Evolutionary conservation across 1,139 yeast species (phyloP), one percentile per base, ranked within the genome.

Genomic region (Debaryomycetaceae sp.): DNA sequence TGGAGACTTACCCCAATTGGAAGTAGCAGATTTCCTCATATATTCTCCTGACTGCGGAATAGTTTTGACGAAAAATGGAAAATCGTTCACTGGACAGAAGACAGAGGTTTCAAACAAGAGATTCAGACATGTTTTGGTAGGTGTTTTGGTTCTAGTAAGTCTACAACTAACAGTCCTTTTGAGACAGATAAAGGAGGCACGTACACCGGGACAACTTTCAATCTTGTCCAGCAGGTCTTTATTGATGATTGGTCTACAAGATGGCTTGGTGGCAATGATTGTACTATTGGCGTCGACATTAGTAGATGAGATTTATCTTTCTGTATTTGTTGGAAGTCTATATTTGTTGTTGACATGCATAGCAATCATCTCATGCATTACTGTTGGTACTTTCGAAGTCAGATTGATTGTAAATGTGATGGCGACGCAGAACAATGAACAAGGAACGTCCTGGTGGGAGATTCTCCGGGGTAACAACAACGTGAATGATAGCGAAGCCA

Each of bases 1-100:
- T 6, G 48, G 59, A 0, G 49, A 55, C 6, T 60, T 84, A 1
- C 97, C 97, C 0, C 59, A 64, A 2, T 55, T 91, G 14, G 67
- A 66, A 34, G 57, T 89, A 9, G 62, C 75, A 6, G 65, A 75
- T 7, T 87, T 85, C 5, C 51, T 87, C 23, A 49, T 88, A 17
- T 90, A 87, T 57, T 88, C 97, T 0, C 97, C 97, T 0, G 96
- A 91, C 59, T 91, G 98, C 68, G 96, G 91, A 0, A 59, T 84
- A 3, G 62, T 76, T 0, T 51, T 87, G 8, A 61, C 68, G 2
- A 67, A 68, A 24, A 47, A 55, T 6, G 56, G 60, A 4, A 46
- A 52, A 3, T 39, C 36, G 1, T 67, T 79, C n/a, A 53, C 51
- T n/a, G 97, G 96, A 0, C 68, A 76, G 17, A 77, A 81, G 48